Evolutionary conservation across 306 rosid species (phyloP).

Genomic region (Carpinus fangiana): DNA sequence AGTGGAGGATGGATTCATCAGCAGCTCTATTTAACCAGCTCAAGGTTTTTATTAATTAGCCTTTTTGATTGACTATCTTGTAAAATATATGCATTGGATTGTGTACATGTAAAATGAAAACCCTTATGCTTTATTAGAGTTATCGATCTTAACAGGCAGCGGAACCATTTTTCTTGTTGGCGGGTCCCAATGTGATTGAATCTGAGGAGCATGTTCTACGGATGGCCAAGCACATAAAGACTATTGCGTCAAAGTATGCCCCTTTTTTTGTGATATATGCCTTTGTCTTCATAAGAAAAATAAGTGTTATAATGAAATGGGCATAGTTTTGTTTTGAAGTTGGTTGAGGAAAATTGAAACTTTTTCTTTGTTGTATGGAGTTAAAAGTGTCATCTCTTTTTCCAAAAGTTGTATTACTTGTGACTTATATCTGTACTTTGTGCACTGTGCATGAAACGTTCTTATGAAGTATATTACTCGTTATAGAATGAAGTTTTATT

Average conservation of each 20-base stretch:
- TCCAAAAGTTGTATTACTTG: background rate
- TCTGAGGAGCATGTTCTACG: conserved; percentile 81
- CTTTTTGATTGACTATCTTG: background rate
- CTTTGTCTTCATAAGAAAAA: background rate
- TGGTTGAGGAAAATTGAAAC: conserved; percentile 3
- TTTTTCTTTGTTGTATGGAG: background rate
- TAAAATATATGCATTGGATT: background rate
- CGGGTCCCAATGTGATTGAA: conserved; percentile 97
- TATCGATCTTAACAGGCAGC: conserved; percentile 52
- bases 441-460: no score
- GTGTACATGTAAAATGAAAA: conserved; percentile 6
- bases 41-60: conserved; percentile 27
- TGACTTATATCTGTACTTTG: background rate
- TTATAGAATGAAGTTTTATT: background rate
- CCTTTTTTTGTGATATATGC: conserved; percentile 9
- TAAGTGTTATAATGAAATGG: conserved; percentile 7
- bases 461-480: background rate
- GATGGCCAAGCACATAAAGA: conserved; percentile 77
- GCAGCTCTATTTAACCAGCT: conserved; percentile 44
- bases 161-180: conserved; percentile 82
- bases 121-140: conserved; percentile 4
- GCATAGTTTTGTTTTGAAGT: background rate
- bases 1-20: conserved; percentile 38
- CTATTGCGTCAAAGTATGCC: conserved; percentile 64
- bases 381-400: background rate